Evolutionary conservation across 2,329 filamentous ascomycete genomes (phyloP).

Genomic region (Pseudogymnoascus sp.): DNA sequence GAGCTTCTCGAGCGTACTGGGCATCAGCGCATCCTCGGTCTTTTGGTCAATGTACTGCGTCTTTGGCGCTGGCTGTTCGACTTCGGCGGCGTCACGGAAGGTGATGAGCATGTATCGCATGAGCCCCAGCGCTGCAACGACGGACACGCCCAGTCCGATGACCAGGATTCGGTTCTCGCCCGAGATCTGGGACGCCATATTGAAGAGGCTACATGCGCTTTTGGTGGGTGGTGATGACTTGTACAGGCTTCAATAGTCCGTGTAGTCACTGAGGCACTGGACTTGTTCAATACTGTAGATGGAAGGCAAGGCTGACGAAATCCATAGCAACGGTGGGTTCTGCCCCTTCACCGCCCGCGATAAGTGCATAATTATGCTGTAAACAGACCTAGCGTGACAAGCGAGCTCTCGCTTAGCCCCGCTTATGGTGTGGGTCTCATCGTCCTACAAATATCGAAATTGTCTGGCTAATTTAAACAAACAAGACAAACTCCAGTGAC

Average conservation of each 20-base stretch:
- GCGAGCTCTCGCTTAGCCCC: not conserved
- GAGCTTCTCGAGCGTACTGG: slow-evolving; percentile 59
- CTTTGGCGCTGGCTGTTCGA: slow-evolving; percentile 57
- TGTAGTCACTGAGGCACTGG: not conserved
- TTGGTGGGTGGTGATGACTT: not conserved
- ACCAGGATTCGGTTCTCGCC: slow-evolving; percentile 23
- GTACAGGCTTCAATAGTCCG: not conserved
- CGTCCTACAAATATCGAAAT: not conserved
- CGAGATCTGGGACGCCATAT: slow-evolving; percentile 10
- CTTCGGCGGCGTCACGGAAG: slow-evolving; percentile 57
- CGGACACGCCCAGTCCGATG: slow-evolving; percentile 38
- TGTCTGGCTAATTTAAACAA: slow-evolving; percentile 9
- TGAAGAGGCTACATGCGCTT: not conserved
- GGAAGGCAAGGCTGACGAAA: not conserved
- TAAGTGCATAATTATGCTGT: not conserved
- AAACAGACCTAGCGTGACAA: not conserved
- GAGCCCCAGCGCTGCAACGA: slow-evolving; percentile 49
- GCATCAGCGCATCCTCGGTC: slow-evolving; percentile 62
- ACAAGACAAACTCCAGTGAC: slow-evolving; percentile 10
- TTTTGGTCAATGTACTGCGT: slow-evolving; percentile 68
- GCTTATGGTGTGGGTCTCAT: too few species aligned
- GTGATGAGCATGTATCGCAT: slow-evolving; percentile 52
- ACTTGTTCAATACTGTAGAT: not conserved
- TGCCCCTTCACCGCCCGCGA: not conserved
- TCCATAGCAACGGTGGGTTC: not conserved